Conservation (phyloP, 768 basidiomycete species). For the Rhodotorula graminis region DNA sequence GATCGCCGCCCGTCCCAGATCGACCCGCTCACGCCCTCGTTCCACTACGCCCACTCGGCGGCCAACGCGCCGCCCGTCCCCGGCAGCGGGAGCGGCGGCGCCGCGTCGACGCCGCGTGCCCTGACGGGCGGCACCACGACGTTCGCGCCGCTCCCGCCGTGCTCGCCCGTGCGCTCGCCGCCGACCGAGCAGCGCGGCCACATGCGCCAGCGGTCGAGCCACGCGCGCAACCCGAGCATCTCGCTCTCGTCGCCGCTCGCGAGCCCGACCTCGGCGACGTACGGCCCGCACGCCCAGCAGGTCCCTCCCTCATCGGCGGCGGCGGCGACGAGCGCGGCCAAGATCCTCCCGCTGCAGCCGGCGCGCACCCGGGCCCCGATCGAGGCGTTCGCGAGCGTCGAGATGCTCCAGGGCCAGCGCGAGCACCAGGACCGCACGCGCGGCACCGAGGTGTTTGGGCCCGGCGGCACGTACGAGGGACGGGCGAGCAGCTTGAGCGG, state of each 20-base stretch:
- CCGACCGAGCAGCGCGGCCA: neutral
- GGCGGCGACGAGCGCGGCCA: neutral
- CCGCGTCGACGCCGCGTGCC: neutral
- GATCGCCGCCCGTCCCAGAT: slow-evolving; percentile 29
- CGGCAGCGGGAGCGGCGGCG: no score
- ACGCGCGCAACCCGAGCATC: slow-evolving; percentile 20
- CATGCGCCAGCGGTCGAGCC: slow-evolving; percentile 16
- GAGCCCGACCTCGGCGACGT: neutral
- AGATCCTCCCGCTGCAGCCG: slow-evolving; percentile 24
- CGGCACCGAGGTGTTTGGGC: slow-evolving; percentile 30
- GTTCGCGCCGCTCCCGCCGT: slow-evolving; percentile 10
- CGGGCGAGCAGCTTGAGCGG: slow-evolving; percentile 17
- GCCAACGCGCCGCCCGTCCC: no score
- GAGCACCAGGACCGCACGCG: slow-evolving; percentile 13
- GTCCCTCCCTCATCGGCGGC: neutral
- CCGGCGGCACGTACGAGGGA: slow-evolving; percentile 25
- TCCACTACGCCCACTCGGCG: slow-evolving; percentile 9
- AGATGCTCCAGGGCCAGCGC: slow-evolving; percentile 34
- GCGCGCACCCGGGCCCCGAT: slow-evolving; percentile 29
- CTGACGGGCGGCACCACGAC: neutral
- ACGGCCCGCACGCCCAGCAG: neutral
- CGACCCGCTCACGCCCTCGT: slow-evolving; percentile 28
- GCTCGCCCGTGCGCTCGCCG: neutral
- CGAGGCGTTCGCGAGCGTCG: slow-evolving; percentile 34
- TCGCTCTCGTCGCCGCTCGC: slow-evolving; percentile 8